Evolutionary conservation across 176 grass and related monocot genomes (phyloP), one percentile per base, ranked within the genome.

Genomic region (Alloteropsis semialata): DNA sequence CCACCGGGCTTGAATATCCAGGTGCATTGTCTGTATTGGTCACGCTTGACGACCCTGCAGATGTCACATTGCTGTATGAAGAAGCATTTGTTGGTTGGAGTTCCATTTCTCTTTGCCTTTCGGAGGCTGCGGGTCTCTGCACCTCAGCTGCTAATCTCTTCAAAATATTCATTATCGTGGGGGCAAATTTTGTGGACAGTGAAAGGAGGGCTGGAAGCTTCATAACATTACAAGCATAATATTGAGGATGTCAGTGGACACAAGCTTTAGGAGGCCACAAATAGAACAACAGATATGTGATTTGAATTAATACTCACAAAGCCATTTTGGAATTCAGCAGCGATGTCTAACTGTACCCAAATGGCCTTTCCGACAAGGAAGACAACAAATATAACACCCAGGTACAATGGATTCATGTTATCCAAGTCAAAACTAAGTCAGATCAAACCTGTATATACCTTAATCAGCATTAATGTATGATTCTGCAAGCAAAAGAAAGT

Each of bases 131-230:
- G 9, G 92, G 88, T 29, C 25, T 59, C 85, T 91, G 86, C 8
- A 90, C 95, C 78, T 83, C 92, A 0, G 95, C 95, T 25, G 95
- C 95, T 88, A 98, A 74, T 81, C 83, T 93, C 86, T 95, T 94
- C 42, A 98, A 56, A 46, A 98, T 91, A 66, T 86, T 95, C 95
- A 98, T 98, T 80, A 98, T 59, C 25, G 90, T 95, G 10, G 92
- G 92, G 70, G 95, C 89, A 76, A 98, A 98, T 81, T 91, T 98
- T 60, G 95, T 93, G 5, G 90, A 98, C 79, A 98, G 72, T 36
- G 95, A 95, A 69, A 98, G 88, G 49, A 98, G 29, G 36, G 81
- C 92, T 27, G 92, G 75, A 74, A 98, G 86, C 95, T 98, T 84
- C 32, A n/a, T 46, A 77, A 36, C 54, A 87, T 58, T 11, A 51